These are phyloP conservation scores for Trametes cingulata DNA, from an alignment of 768 basidiomycete species.

Conservation along the genomic window DNA sequence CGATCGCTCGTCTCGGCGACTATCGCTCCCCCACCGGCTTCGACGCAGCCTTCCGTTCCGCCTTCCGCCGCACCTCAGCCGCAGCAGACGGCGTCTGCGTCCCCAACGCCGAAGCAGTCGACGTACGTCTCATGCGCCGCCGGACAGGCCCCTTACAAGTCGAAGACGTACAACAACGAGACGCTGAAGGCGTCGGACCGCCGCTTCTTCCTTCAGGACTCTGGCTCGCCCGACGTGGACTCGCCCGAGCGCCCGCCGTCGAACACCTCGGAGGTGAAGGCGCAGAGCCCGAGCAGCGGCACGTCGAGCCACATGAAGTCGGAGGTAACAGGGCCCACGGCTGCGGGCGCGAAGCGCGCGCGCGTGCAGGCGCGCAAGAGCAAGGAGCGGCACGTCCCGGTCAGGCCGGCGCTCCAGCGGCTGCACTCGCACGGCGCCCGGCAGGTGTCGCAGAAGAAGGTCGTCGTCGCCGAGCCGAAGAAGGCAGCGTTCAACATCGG, in stretches of 20 bases:
- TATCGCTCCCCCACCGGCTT: conserved; percentile 13
- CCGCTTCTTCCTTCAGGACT: conserved; percentile 46
- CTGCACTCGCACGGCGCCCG: conserved; percentile 30
- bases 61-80: conserved; percentile 5
- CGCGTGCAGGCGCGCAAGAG: conserved; percentile 32
- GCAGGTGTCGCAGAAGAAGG: conserved; percentile 25
- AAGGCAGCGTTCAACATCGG: conserved; percentile 55
- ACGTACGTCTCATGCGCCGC: conserved; percentile 4
- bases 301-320: conserved; percentile 36
- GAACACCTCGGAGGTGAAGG: conserved; percentile 10
- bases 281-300: conserved; percentile 34
- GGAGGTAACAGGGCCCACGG: conserved; percentile 24
- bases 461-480: conserved; percentile 19
- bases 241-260: conserved; percentile 35
- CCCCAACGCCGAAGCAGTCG: conserved; percentile 5
- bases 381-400: conserved; percentile 35
- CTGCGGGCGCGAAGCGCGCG: conserved; percentile 21
- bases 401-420: conserved; percentile 30
- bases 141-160: not conserved
- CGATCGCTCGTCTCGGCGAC: conserved; percentile 23
- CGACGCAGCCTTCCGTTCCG: conserved; percentile 9
- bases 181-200: conserved; percentile 40
- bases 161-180: conserved; percentile 27
- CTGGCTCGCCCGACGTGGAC: conserved; percentile 38
- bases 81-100: conserved; percentile 1